Conservation (phyloP, 192 early-diverging fungal genomes). For the Coemansia sp. region DNA sequence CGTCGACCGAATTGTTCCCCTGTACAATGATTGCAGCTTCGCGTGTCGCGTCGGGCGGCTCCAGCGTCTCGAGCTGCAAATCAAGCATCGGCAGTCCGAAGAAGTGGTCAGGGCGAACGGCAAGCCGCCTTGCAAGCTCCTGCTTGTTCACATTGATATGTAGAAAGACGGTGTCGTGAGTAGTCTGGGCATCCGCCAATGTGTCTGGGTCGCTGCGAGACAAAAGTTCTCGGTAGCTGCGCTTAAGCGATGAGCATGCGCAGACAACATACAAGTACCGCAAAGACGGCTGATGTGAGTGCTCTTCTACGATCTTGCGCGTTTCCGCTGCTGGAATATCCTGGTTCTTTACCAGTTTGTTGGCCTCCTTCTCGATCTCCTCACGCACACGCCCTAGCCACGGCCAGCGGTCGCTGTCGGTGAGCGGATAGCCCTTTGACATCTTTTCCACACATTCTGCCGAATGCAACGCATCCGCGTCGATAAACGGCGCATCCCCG, state of each 20-base stretch:
- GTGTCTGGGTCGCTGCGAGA: constrained; percentile 28
- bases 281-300: not conserved
- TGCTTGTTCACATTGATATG: constrained; percentile 59
- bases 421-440: constrained; percentile 59
- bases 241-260: constrained; percentile 66
- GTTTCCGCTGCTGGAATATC: not conserved
- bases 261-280: constrained; percentile 54
- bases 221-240: constrained; percentile 66
- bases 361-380: constrained; percentile 28
- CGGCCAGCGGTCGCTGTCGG: constrained; percentile 67
- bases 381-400: constrained; percentile 62
- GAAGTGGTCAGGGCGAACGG: constrained; percentile 60
- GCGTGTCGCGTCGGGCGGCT: constrained; percentile 40
- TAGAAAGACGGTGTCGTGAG: constrained; percentile 56
- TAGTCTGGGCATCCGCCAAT: constrained; percentile 10
- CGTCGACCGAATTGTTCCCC: constrained; percentile 16
- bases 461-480: constrained; percentile 69
- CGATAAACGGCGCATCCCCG: constrained; percentile 55
- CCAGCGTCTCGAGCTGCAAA: constrained; percentile 65
- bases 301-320: not conserved
- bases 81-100: constrained; percentile 57
- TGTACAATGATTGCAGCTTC: constrained; percentile 41
- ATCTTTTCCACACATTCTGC: constrained; percentile 63
- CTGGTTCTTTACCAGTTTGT: constrained; percentile 19
- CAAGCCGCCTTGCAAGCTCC: constrained; percentile 52